Percentiles rank a stretch among this genome's conserved stretches.
Evolutionary conservation across 2,329 filamentous ascomycete genomes (phyloP).

Genomic region (Fusarium praegraminearum): DNA sequence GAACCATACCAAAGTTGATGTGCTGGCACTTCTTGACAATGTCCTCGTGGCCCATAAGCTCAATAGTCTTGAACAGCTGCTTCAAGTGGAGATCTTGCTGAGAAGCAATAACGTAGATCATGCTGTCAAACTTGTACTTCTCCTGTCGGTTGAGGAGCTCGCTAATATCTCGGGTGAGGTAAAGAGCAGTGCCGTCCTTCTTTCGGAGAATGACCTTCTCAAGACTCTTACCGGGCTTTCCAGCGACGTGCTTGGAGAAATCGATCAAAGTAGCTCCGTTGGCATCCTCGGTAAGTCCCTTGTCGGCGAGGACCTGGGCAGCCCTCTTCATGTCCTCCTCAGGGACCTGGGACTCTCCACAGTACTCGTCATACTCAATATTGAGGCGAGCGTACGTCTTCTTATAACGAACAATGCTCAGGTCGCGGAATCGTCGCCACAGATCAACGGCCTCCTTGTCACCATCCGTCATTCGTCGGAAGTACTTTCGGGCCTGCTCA

Average conservation of each 20-base stretch:
- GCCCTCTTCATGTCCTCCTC: conserved; percentile 74
- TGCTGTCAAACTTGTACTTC: conserved; percentile 77
- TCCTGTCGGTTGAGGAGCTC: conserved; percentile 75
- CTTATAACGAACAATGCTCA: conserved; percentile 75
- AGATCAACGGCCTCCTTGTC: conserved; percentile 70
- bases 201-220: conserved; percentile 79
- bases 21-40: conserved; percentile 77
- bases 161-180: conserved; percentile 82
- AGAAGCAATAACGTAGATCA: conserved; percentile 82
- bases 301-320: conserved; percentile 71
- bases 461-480: conserved; percentile 77
- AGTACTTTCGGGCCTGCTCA: conserved; percentile 79
- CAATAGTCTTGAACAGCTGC: conserved; percentile 81
- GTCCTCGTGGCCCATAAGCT: conserved; percentile 76
- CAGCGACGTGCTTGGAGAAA: conserved; percentile 74
- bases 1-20: conserved; percentile 79
- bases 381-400: conserved; percentile 77
- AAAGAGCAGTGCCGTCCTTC: conserved; percentile 79
- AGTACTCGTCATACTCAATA: conserved; percentile 76
- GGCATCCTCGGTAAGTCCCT: conserved; percentile 74
- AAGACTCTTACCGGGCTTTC: conserved; percentile 75
- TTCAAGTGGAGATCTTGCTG: conserved; percentile 79
- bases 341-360: conserved; percentile 79
- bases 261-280: conserved; percentile 80
- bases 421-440: conserved; percentile 75